Conservation (phyloP, 352 stramenopile species). For the Phytophthora citrophthora region DNA sequence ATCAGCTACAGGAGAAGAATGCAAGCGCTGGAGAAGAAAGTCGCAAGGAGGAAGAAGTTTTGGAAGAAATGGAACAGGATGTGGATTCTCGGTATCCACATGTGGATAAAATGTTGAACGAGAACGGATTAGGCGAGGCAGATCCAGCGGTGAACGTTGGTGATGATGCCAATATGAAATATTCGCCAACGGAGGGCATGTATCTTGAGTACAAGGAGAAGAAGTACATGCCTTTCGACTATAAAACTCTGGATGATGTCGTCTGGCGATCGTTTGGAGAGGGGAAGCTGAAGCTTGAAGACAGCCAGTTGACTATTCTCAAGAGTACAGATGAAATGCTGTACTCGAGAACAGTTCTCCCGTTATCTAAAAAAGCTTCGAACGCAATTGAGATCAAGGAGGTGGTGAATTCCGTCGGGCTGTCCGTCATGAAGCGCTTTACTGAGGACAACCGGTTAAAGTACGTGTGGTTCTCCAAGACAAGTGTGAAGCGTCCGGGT, state of each 20-base stretch:
- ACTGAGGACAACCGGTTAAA: slow-evolving; percentile 7
- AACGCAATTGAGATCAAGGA: slow-evolving; percentile 16
- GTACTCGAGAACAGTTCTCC: slow-evolving; percentile 14
- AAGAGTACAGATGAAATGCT: slow-evolving; percentile 20
- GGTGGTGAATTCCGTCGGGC: background rate
- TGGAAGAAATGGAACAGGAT: slow-evolving; percentile 30
- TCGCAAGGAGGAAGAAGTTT: slow-evolving; percentile 28
- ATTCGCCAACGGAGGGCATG: slow-evolving; percentile 30
- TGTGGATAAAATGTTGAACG: slow-evolving; percentile 18
- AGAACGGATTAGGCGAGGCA: slow-evolving; percentile 21
- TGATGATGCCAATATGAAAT: slow-evolving; percentile 32
- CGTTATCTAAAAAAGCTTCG: slow-evolving; percentile 14
- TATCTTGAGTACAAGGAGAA: slow-evolving; percentile 45
- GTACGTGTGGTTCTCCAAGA: slow-evolving; percentile 26
- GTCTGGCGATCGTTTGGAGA: slow-evolving; percentile 38
- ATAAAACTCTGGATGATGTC: slow-evolving; percentile 32
- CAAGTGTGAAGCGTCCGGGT: slow-evolving; percentile 4
- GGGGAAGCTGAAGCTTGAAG: slow-evolving; percentile 36
- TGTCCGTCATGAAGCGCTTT: slow-evolving; percentile 37
- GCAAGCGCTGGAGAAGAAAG: background rate
- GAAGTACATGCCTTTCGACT: slow-evolving; percentile 44
- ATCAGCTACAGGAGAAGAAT: slow-evolving; percentile 34
- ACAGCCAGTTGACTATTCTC: slow-evolving; percentile 23
- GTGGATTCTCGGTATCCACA: slow-evolving; percentile 24
- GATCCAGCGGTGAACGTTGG: slow-evolving; percentile 17